Percentiles rank a stretch among this genome's conserved stretches.
Conservation (phyloP, 768 basidiomycete species). For the Macrolepiota fuliginosa region DNA sequence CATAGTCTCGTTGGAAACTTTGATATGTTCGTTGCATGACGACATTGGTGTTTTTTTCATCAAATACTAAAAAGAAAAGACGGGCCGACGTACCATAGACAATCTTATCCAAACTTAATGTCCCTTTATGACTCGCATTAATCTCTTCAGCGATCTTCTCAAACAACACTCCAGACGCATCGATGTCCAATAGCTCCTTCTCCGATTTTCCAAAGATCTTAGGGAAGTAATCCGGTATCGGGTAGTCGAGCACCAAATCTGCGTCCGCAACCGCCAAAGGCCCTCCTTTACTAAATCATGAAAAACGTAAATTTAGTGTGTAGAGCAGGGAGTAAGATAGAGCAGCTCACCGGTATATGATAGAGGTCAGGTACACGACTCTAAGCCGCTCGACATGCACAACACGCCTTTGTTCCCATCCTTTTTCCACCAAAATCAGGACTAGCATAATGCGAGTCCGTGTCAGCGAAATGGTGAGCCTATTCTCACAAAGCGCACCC, state of each 20-base stretch:
- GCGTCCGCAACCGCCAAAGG: constrained; percentile 92
- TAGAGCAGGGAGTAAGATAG: not conserved
- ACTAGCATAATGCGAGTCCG: no score
- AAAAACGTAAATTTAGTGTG: not conserved
- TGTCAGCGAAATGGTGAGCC: no score
- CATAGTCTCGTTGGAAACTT: constrained; percentile 97
- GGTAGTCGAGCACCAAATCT: constrained; percentile 84
- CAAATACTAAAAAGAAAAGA: not conserved
- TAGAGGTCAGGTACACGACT: no score
- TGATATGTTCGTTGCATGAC: constrained; percentile 41
- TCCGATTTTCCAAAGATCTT: constrained; percentile 93
- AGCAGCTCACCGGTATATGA: constrained; percentile 68
- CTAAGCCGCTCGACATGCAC: no score
- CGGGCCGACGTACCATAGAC: constrained; percentile 64
- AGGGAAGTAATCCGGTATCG: constrained; percentile 89
- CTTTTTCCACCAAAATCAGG: no score
- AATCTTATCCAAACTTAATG: constrained; percentile 76
- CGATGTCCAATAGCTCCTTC: constrained; percentile 76
- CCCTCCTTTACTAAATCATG: constrained; percentile 73
- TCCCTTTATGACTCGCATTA: constrained; percentile 57
- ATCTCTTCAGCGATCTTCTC: constrained; percentile 68
- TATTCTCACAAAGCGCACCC: no score
- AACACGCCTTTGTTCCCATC: no score
- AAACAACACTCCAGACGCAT: constrained; percentile 68
- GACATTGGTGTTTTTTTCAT: not conserved